Percentiles rank a stretch among this genome's conserved stretches.
Evolutionary conservation across 2,329 filamentous ascomycete genomes (phyloP).

Genomic region (Aureobasidium melanogenum): DNA sequence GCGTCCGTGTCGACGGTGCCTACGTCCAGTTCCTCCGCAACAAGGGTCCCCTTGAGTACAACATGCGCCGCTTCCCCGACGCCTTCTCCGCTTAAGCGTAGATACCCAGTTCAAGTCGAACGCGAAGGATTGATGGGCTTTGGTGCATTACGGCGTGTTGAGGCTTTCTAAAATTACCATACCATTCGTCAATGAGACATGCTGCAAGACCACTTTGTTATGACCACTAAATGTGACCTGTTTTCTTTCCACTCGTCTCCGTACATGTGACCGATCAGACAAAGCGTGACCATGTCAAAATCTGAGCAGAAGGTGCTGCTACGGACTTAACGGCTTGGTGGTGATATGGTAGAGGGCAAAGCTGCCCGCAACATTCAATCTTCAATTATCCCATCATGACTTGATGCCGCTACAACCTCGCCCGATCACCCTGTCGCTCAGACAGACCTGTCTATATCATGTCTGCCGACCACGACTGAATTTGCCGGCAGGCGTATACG

Average conservation of each 20-base stretch:
- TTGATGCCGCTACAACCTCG: slow-evolving; percentile 12
- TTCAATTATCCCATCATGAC: slow-evolving; percentile 3
- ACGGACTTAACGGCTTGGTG: neutral
- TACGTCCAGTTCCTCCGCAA: slow-evolving; percentile 99
- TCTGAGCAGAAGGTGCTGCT: neutral
- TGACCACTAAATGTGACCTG: neutral
- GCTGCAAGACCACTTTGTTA: slow-evolving; percentile 8
- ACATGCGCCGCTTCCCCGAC: slow-evolving; percentile 91
- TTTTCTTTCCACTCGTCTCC: neutral
- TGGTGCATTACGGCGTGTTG: slow-evolving; percentile 12
- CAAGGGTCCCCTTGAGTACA: slow-evolving; percentile 75
- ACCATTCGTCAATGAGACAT: slow-evolving; percentile 14
- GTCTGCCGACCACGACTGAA: neutral
- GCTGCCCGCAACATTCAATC: neutral
- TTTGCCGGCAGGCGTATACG: no score
- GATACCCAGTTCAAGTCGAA: slow-evolving; percentile 3
- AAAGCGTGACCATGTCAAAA: no score
- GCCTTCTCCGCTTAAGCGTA: slow-evolving; percentile 55
- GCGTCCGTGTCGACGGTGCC: slow-evolving; percentile 93
- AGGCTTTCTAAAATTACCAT: slow-evolving; percentile 13
- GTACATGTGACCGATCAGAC: neutral
- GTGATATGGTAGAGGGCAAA: slow-evolving; percentile 1
- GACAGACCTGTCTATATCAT: neutral
- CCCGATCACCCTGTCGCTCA: neutral
- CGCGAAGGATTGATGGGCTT: slow-evolving; percentile 5